A percentile compares a stretch with the other conserved stretches of the same genome.
Conservation (phyloP, 2,329 filamentous ascomycete species). For the Verticillium nonalfalfae region DNA sequence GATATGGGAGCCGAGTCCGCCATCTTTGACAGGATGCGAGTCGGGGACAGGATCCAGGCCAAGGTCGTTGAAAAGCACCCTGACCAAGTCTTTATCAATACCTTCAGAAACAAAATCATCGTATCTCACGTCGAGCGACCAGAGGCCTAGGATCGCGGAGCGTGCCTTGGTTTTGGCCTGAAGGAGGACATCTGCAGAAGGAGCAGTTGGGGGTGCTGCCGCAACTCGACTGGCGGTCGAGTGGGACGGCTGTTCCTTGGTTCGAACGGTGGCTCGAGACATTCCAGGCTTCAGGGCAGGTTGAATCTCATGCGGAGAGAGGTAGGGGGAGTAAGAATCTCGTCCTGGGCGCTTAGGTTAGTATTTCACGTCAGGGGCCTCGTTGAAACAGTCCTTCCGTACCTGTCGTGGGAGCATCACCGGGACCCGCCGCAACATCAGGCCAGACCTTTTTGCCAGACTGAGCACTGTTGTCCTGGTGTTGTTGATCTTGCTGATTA, state of each 20-base stretch:
- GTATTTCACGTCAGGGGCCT: not conserved
- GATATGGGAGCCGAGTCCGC: not conserved
- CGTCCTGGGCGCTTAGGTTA: constrained; percentile 17
- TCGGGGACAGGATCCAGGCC: constrained; percentile 42
- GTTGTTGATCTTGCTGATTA: not conserved
- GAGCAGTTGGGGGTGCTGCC: not conserved
- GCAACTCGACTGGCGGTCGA: not conserved
- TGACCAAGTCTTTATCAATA: constrained; percentile 57
- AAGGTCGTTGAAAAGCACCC: constrained; percentile 60
- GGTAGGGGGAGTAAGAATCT: constrained; percentile 46
- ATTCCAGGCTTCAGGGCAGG: not conserved
- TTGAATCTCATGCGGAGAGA: constrained; percentile 42
- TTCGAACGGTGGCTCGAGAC: not conserved
- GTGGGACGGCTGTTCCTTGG: not conserved
- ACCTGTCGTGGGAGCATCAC: not conserved
- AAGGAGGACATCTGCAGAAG: constrained; percentile 12
- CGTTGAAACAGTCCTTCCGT: not conserved
- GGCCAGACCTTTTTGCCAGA: constrained; percentile 5
- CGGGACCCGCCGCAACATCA: not conserved
- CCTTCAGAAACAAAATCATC: constrained; percentile 69
- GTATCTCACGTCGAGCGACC: constrained; percentile 63
- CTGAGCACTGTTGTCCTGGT: constrained; percentile 9
- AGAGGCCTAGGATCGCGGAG: constrained; percentile 59
- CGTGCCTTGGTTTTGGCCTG: constrained; percentile 54
- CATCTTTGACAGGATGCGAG: constrained; percentile 12